These are phyloP conservation scores for Quaeritorhiza haematococci DNA, from an alignment of 371 early-diverging fungal genomes.

Conservation along the genomic window DNA sequence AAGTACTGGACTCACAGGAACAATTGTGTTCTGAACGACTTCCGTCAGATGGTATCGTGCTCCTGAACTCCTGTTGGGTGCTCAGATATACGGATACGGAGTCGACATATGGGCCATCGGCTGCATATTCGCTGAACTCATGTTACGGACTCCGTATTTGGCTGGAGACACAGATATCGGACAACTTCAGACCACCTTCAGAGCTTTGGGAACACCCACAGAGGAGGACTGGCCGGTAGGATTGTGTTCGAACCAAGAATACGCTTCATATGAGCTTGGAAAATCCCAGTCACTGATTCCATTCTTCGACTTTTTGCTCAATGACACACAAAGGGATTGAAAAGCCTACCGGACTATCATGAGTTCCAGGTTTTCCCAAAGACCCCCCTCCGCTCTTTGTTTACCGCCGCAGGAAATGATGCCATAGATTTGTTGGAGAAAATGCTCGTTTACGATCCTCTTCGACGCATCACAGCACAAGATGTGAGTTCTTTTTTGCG, in stretches of 20 bases:
- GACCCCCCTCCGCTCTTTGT: conserved; percentile 68
- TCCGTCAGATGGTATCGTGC: conserved; percentile 75
- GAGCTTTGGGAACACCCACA: conserved; percentile 95
- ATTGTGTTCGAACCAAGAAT: conserved; percentile 29
- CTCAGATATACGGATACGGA: conserved; percentile 51
- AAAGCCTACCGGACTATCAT: conserved; percentile 67
- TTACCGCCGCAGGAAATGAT: conserved; percentile 90
- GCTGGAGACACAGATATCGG: conserved; percentile 54
- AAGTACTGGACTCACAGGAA: too few species aligned
- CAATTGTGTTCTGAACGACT: too few species aligned
- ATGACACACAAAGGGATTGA: conserved; percentile 54
- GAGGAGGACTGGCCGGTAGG: conserved; percentile 93
- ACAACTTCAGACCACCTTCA: conserved; percentile 79
- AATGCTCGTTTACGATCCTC: conserved; percentile 91
- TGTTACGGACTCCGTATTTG: conserved; percentile 53
- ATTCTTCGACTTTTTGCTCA: neutral
- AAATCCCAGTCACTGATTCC: neutral
- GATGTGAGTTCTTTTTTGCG: conserved; percentile 45
- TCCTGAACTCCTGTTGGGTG: conserved; percentile 63
- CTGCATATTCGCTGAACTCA: conserved; percentile 67
- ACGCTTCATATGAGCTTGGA: too few species aligned
- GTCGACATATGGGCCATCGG: conserved; percentile 70
- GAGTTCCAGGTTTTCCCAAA: conserved; percentile 62
- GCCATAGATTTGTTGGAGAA: conserved; percentile 87
- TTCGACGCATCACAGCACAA: conserved; percentile 76